Evolutionary conservation across 164 flowering plant species (phyloP), one percentile per base, ranked within the genome.

Genomic region (Euptelea pleiosperma): DNA sequence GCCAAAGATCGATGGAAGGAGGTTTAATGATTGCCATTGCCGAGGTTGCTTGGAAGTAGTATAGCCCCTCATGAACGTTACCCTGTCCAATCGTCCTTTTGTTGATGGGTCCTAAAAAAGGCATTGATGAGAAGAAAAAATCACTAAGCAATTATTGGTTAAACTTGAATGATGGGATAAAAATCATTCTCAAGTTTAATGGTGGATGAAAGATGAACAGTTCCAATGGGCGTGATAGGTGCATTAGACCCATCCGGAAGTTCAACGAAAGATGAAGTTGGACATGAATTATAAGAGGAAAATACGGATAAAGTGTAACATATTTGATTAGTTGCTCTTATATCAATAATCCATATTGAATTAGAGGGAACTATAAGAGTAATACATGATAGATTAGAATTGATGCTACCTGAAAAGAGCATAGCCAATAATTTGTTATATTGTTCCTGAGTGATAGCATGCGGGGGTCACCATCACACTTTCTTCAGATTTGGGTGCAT

Each of bases 291-390:
- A 28, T 40, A 55, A 35, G 35, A 19, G 3, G 31, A 55, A 10
- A 55, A 55, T 25, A 12, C 14, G 1, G 52, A 25, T 3, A 40
- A 37, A 14, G 33, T 24, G 15, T 14, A 55, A 40, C 16, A 55
- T 24, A 39, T 40, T 10, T 55, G 45, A 12, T 39, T 55, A 19
- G 30, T 8, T 22, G 47, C 45, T 8, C 41, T n/a, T 18, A 43
- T 51, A 11, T 53, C 57, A 34, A 53, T 36, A 3, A 53, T 34
- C 43, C 57, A 53, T 16, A 18, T 30, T 2, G 24, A 52, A 33
- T 12, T 52, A 7, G 40, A 8, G 8, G 34, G 41, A 34, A 41
- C 15, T 4, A 21, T 52, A 52, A 26, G 0, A 16, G 41, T 25
- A 2, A 33, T 8, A 34, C 34, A 7, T 2, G 41, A 25, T 33